Percentiles rank a stretch among this genome's conserved stretches.
Evolutionary conservation across 1,284 basidiomycete species (phyloP).

Genomic region (Tremellales sp.): DNA sequence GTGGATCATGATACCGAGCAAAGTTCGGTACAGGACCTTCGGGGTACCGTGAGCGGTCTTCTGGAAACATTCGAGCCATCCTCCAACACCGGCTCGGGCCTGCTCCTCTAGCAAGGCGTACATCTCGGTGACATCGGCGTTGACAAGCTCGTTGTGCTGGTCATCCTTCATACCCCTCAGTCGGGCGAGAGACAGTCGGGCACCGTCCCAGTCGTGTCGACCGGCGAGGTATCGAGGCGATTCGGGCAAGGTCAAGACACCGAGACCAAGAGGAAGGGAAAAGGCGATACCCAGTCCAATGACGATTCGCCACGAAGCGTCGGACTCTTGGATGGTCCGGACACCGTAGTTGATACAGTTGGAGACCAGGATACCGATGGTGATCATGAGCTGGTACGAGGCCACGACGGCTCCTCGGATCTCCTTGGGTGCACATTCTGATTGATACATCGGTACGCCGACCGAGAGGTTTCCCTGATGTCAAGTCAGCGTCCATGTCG

Average conservation of each 20-base stretch:
- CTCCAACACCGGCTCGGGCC: neutral
- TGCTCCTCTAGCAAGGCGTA: neutral
- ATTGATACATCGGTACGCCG: constrained; percentile 52
- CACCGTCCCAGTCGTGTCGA: constrained; percentile 5
- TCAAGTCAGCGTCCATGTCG: too few species aligned
- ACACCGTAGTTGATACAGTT: constrained; percentile 70
- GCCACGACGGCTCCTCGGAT: constrained; percentile 75
- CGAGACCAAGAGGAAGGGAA: constrained; percentile 5
- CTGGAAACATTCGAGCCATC: constrained; percentile 3
- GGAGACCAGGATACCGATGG: constrained; percentile 72
- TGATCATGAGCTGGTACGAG: constrained; percentile 73
- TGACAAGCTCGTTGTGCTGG: neutral
- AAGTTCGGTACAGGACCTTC: neutral
- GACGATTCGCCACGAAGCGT: constrained; percentile 6
- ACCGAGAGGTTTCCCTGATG: neutral
- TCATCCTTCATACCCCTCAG: neutral
- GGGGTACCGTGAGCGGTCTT: neutral
- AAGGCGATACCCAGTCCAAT: constrained; percentile 4
- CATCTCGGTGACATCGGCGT: constrained; percentile 1
- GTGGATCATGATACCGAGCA: constrained; percentile 43
- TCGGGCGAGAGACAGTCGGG: neutral
- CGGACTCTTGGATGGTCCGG: constrained; percentile 48
- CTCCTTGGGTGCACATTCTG: constrained; percentile 60
- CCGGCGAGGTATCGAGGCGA: constrained; percentile 9
- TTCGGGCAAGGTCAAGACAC: constrained; percentile 9